A percentile compares a stretch with the other conserved stretches of the same genome.
Evolutionary conservation across 768 basidiomycete genomes (phyloP).

Genomic region (Coprinopsis cinerea): DNA sequence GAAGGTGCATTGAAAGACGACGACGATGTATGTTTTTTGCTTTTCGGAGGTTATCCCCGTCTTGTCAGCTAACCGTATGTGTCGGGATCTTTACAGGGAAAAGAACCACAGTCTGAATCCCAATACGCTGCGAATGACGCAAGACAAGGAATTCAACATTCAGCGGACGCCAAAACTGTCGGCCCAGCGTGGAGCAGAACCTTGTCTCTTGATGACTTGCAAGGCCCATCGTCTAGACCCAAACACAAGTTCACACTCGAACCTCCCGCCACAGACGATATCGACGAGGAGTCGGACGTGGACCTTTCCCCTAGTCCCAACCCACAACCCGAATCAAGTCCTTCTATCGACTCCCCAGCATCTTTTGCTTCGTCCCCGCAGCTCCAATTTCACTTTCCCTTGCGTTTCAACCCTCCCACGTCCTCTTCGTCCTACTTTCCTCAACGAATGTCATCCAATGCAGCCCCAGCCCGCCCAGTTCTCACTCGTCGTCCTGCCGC

Average conservation of each 20-base stretch:
- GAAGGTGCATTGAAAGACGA: too few relatives aligned
- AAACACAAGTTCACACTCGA: constrained; percentile 9
- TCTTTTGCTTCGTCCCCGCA: neutral
- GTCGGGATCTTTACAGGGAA: too few relatives aligned
- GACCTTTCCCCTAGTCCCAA: neutral
- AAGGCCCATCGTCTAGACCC: neutral
- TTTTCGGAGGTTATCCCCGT: too few relatives aligned
- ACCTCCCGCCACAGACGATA: neutral
- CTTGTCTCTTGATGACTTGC: neutral
- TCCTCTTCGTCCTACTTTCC: neutral
- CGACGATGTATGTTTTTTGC: too few relatives aligned
- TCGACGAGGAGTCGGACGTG: neutral
- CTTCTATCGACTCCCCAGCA: neutral
- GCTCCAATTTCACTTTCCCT: constrained; percentile 3
- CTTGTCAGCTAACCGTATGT: too few relatives aligned
- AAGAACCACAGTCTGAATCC: too few relatives aligned
- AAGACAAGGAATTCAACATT: too few relatives aligned
- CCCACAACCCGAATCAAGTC: neutral
- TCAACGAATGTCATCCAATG: constrained; percentile 8
- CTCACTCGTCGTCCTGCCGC: constrained; percentile 4
- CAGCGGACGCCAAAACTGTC: too few relatives aligned
- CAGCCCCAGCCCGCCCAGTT: constrained; percentile 6
- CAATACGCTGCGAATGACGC: too few relatives aligned
- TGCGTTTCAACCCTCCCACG: neutral
- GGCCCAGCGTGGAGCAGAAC: neutral